Conservation (phyloP, 1,284 basidiomycete species). For the Cryptococcus sp. region DNA sequence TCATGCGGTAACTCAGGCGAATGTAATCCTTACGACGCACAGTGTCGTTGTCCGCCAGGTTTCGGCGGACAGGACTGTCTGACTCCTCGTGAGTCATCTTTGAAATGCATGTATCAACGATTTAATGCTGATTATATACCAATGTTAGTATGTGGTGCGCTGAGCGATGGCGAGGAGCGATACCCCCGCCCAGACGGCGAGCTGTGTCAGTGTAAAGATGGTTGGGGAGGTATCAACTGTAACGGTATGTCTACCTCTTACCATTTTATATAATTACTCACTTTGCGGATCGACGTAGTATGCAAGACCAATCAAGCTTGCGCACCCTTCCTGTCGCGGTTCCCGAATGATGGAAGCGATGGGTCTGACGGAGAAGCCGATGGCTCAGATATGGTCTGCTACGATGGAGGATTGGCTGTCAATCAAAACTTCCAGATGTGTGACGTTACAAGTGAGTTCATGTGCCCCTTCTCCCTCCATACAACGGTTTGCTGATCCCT, state of each 20-base stretch:
- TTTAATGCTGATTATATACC: background rate
- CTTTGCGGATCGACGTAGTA: conserved; percentile 58
- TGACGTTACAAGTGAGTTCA: conserved; percentile 88
- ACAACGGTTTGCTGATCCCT: background rate
- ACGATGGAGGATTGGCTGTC: conserved; percentile 85
- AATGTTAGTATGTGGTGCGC: conserved; percentile 78
- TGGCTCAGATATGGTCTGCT: conserved; percentile 81
- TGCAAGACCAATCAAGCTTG: conserved; percentile 81
- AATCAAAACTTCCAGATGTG: conserved; percentile 96
- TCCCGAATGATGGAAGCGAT: conserved; percentile 44
- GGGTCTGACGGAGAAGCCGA: conserved; percentile 57
- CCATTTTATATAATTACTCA: background rate
- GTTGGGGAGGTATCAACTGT: conserved; percentile 95
- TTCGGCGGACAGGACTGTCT: conserved; percentile 90
- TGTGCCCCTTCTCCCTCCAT: background rate
- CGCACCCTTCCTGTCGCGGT: conserved; percentile 66
- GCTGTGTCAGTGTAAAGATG: conserved; percentile 84
- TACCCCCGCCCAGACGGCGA: conserved; percentile 73
- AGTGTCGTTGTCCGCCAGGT: conserved; percentile 85
- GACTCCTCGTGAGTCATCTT: conserved; percentile 65
- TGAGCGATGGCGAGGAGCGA: conserved; percentile 83
- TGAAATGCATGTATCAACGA: background rate
- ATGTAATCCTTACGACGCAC: conserved; percentile 83
- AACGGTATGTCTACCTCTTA: conserved; percentile 66
- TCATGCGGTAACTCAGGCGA: conserved; percentile 81